Conservation (phyloP, 116 monocot species). For the Trichopus zeylanicus region DNA sequence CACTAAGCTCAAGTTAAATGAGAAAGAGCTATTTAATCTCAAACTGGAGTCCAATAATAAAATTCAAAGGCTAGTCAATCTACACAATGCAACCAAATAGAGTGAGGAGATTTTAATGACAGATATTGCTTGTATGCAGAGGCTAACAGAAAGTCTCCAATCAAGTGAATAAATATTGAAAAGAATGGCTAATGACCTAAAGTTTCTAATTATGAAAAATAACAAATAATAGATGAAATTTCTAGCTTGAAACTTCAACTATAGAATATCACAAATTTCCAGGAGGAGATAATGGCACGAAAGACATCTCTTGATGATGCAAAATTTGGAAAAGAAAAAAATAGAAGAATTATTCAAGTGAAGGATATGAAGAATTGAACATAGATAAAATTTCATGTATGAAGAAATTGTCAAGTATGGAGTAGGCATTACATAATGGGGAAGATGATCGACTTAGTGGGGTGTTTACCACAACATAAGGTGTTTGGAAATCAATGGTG, state of each 20-base stretch:
- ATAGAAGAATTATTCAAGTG: slow-evolving; percentile 49
- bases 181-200: slow-evolving; percentile 62
- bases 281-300: slow-evolving; percentile 52
- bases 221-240: too few relatives aligned
- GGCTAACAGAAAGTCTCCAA: slow-evolving; percentile 39
- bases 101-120: slow-evolving; percentile 78
- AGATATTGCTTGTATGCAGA: slow-evolving; percentile 57
- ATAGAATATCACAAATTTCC: slow-evolving; percentile 53
- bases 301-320: slow-evolving; percentile 56
- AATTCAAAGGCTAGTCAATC: slow-evolving; percentile 59
- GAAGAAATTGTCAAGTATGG: slow-evolving; percentile 43
- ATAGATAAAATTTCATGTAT: slow-evolving; percentile 25
- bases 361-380: slow-evolving; percentile 71
- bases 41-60: slow-evolving; percentile 55
- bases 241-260: slow-evolving; percentile 55
- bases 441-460: slow-evolving; percentile 54
- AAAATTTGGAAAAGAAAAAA: slow-evolving; percentile 59
- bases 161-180: slow-evolving; percentile 59
- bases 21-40: slow-evolving; percentile 45
- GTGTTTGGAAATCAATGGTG: too few relatives aligned
- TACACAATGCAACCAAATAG: slow-evolving; percentile 75
- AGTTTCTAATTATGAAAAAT: slow-evolving; percentile 76
- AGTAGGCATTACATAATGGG: slow-evolving; percentile 41
- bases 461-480: too few relatives aligned
- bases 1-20: slow-evolving; percentile 39